Evolutionary conservation across 371 early-diverging fungal species (phyloP).

Genomic region (Mycotypha africana): DNA sequence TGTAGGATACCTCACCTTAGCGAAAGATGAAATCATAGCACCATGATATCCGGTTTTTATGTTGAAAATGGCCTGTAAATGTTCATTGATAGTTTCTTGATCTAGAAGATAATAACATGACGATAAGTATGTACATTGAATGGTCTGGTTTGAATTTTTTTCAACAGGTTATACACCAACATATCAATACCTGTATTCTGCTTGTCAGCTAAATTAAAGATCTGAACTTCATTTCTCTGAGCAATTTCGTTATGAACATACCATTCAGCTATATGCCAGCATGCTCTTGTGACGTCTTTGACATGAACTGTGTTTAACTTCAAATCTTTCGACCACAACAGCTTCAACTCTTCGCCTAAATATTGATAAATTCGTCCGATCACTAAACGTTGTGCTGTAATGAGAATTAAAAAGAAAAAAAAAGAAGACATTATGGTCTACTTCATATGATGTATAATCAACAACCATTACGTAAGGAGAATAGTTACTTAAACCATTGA

Average conservation of each 20-base stretch:
- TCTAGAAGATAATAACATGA: too few relatives aligned
- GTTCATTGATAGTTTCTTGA: conserved; percentile 73
- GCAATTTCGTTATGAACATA: conserved; percentile 30
- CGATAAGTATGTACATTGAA: background rate
- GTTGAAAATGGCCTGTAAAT: conserved; percentile 67
- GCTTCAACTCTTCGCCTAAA: conserved; percentile 79
- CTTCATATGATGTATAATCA: too few relatives aligned
- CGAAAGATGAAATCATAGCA: conserved; percentile 70
- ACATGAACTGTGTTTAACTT: conserved; percentile 93
- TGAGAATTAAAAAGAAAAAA: background rate
- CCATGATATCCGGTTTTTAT: conserved; percentile 85
- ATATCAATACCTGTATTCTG: conserved; percentile 71
- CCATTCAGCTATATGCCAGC: conserved; percentile 67
- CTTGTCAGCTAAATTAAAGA: conserved; percentile 79
- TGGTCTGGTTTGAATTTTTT: too few relatives aligned
- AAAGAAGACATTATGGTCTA: too few relatives aligned
- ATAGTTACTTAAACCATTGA: conserved; percentile 64
- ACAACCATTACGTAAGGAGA: too few relatives aligned
- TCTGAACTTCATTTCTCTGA: conserved; percentile 9
- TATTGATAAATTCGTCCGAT: conserved; percentile 87
- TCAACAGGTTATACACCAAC: too few relatives aligned
- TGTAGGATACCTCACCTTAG: conserved; percentile 68
- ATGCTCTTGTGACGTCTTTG: conserved; percentile 73
- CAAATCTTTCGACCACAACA: conserved; percentile 87
- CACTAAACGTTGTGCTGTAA: conserved; percentile 83